Evolutionary conservation across 1,139 yeast species (phyloP).

Genomic region (Yamadazyma spencermartinsiae): DNA sequence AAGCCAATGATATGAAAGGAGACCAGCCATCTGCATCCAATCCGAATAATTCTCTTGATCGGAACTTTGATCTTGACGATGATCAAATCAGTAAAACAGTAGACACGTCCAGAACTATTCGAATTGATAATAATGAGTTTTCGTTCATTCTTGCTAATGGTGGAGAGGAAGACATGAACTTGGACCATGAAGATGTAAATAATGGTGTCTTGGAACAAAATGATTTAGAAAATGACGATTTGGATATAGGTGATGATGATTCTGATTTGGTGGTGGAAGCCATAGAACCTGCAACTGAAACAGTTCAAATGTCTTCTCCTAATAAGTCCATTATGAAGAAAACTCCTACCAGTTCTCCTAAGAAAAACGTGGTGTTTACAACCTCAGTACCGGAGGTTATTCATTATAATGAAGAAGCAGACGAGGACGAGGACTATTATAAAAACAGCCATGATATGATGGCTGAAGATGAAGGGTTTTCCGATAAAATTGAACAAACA

Average conservation of each 20-base stretch:
- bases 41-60: constrained; percentile 20
- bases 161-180: neutral
- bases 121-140: constrained; percentile 28
- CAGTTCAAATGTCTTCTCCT: constrained; percentile 26
- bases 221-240: neutral
- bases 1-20: constrained; percentile 14
- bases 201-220: no score
- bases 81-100: constrained; percentile 19
- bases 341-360: constrained; percentile 33
- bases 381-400: constrained; percentile 36
- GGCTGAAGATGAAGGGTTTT: constrained; percentile 10
- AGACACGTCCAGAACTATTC: constrained; percentile 7
- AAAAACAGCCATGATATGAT: constrained; percentile 5
- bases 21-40: constrained; percentile 1
- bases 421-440: constrained; percentile 7
- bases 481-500: constrained; percentile 15
- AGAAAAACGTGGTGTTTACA: constrained; percentile 42
- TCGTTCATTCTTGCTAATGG: constrained; percentile 21
- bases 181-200: constrained; percentile 1
- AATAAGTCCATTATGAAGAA: constrained; percentile 44
- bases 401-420: constrained; percentile 25
- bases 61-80: constrained; percentile 30
- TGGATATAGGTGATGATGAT: neutral
- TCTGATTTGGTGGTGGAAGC: constrained; percentile 2
- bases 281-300: neutral